A percentile compares a stretch with the other conserved stretches of the same genome.
Conservation (phyloP, 2,329 filamentous ascomycete genomes). For the Sodiomyces alkalinus region DNA sequence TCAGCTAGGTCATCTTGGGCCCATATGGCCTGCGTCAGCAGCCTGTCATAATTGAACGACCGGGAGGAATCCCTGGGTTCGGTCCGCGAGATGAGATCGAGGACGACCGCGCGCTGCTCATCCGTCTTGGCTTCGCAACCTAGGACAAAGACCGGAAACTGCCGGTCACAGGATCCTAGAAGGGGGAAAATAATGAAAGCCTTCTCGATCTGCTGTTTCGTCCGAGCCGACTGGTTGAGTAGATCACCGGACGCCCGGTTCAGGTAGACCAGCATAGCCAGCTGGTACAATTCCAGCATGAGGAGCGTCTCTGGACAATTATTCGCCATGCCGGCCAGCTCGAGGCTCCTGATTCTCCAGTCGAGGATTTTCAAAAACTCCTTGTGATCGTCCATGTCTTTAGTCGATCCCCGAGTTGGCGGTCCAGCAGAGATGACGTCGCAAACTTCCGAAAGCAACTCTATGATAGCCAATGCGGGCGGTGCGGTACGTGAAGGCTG, state of each 20-base stretch:
- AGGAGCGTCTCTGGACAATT: background rate
- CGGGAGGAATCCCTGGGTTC: slow-evolving; percentile 11
- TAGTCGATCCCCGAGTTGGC: slow-evolving; percentile 1
- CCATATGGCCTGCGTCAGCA: slow-evolving; percentile 16
- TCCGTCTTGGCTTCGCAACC: slow-evolving; percentile 12
- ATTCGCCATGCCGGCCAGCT: slow-evolving; percentile 1
- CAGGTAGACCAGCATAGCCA: slow-evolving; percentile 16
- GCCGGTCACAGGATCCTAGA: slow-evolving; percentile 9
- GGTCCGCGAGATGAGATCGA: slow-evolving; percentile 14
- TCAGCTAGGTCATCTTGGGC: slow-evolving; percentile 19
- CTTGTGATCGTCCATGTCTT: slow-evolving; percentile 7
- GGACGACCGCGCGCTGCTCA: slow-evolving; percentile 5
- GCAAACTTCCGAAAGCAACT: slow-evolving; percentile 10
- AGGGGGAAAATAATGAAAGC: slow-evolving; percentile 11
- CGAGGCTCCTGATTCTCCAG: slow-evolving; percentile 12
- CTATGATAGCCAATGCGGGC: slow-evolving; percentile 6
- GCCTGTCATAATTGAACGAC: slow-evolving; percentile 11
- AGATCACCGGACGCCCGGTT: slow-evolving; percentile 9
- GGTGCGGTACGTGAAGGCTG: slow-evolving; percentile 4
- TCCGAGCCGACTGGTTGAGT: slow-evolving; percentile 1
- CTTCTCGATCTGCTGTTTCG: slow-evolving; percentile 7
- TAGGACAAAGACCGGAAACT: slow-evolving; percentile 11
- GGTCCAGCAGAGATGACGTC: slow-evolving; percentile 5
- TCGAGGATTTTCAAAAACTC: slow-evolving; percentile 12
- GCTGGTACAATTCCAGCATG: slow-evolving; percentile 11